Base-by-base conservation (phyloP, 2,329 filamentous ascomycete species). In the Apiospora malaysiana region DNA sequence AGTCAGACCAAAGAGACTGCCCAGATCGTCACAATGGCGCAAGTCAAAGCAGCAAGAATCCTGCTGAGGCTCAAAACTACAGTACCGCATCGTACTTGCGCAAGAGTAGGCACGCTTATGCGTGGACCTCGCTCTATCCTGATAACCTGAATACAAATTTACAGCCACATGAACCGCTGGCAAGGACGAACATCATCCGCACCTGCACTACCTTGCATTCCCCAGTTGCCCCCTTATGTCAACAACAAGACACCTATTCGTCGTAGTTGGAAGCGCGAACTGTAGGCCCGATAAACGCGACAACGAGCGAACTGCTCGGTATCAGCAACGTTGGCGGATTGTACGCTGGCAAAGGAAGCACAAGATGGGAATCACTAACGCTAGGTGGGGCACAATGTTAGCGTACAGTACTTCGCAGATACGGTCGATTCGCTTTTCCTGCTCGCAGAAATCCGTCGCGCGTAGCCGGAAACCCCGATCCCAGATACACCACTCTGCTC, bases 381-480 rank as follows among this genome's bases (percentile, higher is more conserved):
- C 18, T 47, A 47, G 45, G 45, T 47, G 45, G 45, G 45, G 21
- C 45, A 47, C 49, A 32, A 56, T 56, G 25, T 56, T 27, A 56
- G 49, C 49, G 25, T 56, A 56, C 12, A 32, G 49, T 56, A 56
- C 49, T 56, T 56, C 25, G 49, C 12, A 10, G 25, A 56, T 25
- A 32, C 49, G 25, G 49, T 32, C 49, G 25, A 32, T 56, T 56
- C 49, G 49, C 49, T 12, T 56, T 56, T 47, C 7, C 49, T 56
- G 23, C 49, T 32, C 25, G 25, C 49, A 56, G 25, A 56, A 56
- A 56, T 56, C 25, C 25, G 25, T 27, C 25, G 25, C 25, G 49
- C 49, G 49, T 32, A 32, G 49, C 49, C 49, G 49, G 49, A 32
- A 56, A 56, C 23, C 49, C 49, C 49, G 25, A 56, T 56, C 49